Base-by-base conservation (phyloP, 225 moss, liverwort and hornwort species). In the Takakia lepidozioides region DNA sequence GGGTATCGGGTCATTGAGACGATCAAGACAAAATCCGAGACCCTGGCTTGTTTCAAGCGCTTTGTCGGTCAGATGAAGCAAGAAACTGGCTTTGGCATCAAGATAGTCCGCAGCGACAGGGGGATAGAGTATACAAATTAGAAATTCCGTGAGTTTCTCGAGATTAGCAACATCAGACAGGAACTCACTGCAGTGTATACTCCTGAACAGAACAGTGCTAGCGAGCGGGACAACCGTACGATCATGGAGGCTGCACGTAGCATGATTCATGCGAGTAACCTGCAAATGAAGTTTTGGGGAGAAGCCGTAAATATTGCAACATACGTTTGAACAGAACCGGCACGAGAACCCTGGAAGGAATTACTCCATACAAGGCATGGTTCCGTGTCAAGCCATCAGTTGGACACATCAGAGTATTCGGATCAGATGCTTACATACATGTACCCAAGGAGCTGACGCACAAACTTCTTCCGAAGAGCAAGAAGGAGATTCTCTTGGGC, bases 111-210 rank as follows among this genome's bases (percentile, higher is more conserved):
- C 15, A 4, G 6, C 19, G 41, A 42, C 16, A 42, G 19, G 15
- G 41, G 41, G 3, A 4, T 4, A 15, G 41, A 15, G 14, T 42
- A 42, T 15, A 42, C 41, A 5, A 42, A 15, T 17, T 19, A 42
- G 4, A 5, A 17, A 8, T 42, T 42, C 14, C 8, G 5, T 3
- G 4, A 19, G 10, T 42, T 42, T 42, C 41, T 42, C 19, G 6
- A 15, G 3, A 19, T 15, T 15, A 4, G 19, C 8, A 19, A 17
- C 41, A 42, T 42, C 19, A 4, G 41, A 4, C 41, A 42, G 4
- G 41, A 51, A 19, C 27, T 51, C 50, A 51, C 27, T 22, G 50
- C 28, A 16, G 19, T n/a, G 8, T 51, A 51, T n/a, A 51, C 22
- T 2, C 24, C 50, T 2, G 9, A 29, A 5, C 50, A 51, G 27